These are phyloP conservation scores for Steccherinum ochraceum DNA, from an alignment of 768 basidiomycete genomes.

Conservation along the genomic window DNA sequence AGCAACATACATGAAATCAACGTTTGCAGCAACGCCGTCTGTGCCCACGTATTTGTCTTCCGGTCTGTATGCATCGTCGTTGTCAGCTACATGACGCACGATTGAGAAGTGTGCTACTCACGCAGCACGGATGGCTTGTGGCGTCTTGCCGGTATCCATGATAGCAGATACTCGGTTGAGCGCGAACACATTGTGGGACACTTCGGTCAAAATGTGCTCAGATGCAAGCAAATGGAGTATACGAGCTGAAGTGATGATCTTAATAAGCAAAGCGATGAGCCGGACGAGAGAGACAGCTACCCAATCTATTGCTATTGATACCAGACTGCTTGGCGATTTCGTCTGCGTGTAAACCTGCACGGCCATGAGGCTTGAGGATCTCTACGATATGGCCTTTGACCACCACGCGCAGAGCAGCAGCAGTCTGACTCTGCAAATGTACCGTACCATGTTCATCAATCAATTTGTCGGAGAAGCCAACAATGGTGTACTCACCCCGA, in stretches of 20 bases:
- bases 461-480: too few relatives aligned
- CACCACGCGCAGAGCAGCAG: slow-evolving; percentile 19
- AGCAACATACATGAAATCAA: background rate
- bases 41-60: slow-evolving; percentile 5
- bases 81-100: background rate
- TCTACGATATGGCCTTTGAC: slow-evolving; percentile 22
- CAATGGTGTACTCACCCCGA: too few relatives aligned
- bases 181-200: slow-evolving; percentile 23
- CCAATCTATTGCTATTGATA: slow-evolving; percentile 21
- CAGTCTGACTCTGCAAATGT: slow-evolving; percentile 1
- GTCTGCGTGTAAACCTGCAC: slow-evolving; percentile 20
- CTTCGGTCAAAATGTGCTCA: slow-evolving; percentile 25
- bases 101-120: background rate
- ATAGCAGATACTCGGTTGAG: slow-evolving; percentile 20
- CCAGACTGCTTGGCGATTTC: slow-evolving; percentile 20
- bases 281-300: slow-evolving; percentile 7
- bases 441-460: too few relatives aligned
- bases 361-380: slow-evolving; percentile 23
- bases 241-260: slow-evolving; percentile 14
- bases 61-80: slow-evolving; percentile 1
- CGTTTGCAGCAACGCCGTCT: slow-evolving; percentile 7
- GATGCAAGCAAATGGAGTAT: slow-evolving; percentile 23
- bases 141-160: slow-evolving; percentile 13
- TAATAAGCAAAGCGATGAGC: background rate
- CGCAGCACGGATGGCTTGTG: slow-evolving; percentile 2